Conservation (phyloP, 2,329 filamentous ascomycete species). For the Dothistroma septosporum region DNA sequence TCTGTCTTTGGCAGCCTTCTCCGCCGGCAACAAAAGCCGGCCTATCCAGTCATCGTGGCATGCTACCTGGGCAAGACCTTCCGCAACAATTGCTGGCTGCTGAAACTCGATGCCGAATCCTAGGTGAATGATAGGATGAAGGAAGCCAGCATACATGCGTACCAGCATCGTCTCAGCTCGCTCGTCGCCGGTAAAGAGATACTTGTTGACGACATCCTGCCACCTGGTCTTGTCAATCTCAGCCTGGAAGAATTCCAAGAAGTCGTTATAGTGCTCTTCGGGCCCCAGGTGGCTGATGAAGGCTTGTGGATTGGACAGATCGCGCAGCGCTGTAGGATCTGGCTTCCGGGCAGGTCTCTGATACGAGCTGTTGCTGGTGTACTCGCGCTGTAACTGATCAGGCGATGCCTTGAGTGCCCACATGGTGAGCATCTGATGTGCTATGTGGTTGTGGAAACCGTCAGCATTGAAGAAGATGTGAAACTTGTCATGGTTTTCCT, state of each 20-base stretch:
- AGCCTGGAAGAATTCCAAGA: constrained; percentile 68
- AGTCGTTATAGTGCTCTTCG: constrained; percentile 64
- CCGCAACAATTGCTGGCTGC: constrained; percentile 75
- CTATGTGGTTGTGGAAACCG: constrained; percentile 79
- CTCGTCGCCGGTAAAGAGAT: constrained; percentile 64
- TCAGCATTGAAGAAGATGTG: constrained; percentile 75
- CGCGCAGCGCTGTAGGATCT: constrained; percentile 50
- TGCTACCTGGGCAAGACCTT: constrained; percentile 72
- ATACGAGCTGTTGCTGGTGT: constrained; percentile 61
- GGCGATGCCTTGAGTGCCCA: constrained; percentile 69
- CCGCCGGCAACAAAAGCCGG: constrained; percentile 52
- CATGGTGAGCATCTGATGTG: constrained; percentile 70
- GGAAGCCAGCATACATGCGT: constrained; percentile 64
- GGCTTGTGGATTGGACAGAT: constrained; percentile 54
- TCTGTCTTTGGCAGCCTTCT: constrained; percentile 43
- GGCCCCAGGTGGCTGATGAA: constrained; percentile 61
- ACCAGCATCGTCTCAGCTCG: constrained; percentile 64
- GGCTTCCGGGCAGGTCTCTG: constrained; percentile 50
- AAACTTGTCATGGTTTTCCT: constrained; percentile 68
- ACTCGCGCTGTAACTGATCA: constrained; percentile 58
- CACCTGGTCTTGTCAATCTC: constrained; percentile 66
- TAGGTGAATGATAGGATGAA: constrained; percentile 77
- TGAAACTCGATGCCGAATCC: constrained; percentile 79
- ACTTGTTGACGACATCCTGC: constrained; percentile 59
- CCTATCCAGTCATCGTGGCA: constrained; percentile 60